A percentile compares a stretch with the other conserved stretches of the same genome.
These are phyloP conservation scores for Cenchrus americanus DNA, from an alignment of 176 grass and related monocot genomes.

Conservation along the genomic window DNA sequence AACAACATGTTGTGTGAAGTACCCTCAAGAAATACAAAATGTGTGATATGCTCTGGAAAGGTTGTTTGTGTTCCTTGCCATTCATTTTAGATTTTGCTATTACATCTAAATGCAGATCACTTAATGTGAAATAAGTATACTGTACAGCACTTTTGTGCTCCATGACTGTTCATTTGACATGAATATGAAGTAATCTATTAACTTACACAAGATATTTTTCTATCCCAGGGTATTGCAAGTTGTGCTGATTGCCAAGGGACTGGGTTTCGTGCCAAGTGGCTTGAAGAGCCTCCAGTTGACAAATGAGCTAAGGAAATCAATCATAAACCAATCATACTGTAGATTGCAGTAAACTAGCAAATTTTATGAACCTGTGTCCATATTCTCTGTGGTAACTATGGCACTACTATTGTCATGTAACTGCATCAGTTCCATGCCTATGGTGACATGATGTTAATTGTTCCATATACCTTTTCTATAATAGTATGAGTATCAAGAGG, in stretches of 20 bases:
- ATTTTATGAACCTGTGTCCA: slow-evolving; percentile 39
- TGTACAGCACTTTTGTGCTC: not conserved
- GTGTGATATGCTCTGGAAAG: slow-evolving; percentile 86
- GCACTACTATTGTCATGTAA: slow-evolving; percentile 15
- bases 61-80: slow-evolving; percentile 44
- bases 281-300: slow-evolving; percentile 62
- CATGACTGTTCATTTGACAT: slow-evolving; percentile 30
- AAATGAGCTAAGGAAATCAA: slow-evolving; percentile 46
- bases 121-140: slow-evolving; percentile 33
- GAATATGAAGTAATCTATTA: not conserved
- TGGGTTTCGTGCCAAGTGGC: slow-evolving; percentile 95
- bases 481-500: not conserved
- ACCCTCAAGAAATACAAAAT: slow-evolving; percentile 83
- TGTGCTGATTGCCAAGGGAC: slow-evolving; percentile 92
- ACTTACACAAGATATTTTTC: slow-evolving; percentile 35
- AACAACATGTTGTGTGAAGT: slow-evolving; percentile 94
- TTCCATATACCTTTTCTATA: slow-evolving; percentile 14
- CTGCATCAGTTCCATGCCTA: slow-evolving; percentile 1
- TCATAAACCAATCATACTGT: slow-evolving; percentile 29
- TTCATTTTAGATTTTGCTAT: slow-evolving; percentile 8
- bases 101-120: slow-evolving; percentile 11
- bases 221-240: slow-evolving; percentile 66
- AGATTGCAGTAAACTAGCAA: slow-evolving; percentile 28
- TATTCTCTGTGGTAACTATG: slow-evolving; percentile 28
- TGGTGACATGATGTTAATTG: slow-evolving; percentile 5